These are phyloP conservation scores for Neonectria magnoliae DNA, from an alignment of 2,329 filamentous ascomycete species.

Conservation along the genomic window DNA sequence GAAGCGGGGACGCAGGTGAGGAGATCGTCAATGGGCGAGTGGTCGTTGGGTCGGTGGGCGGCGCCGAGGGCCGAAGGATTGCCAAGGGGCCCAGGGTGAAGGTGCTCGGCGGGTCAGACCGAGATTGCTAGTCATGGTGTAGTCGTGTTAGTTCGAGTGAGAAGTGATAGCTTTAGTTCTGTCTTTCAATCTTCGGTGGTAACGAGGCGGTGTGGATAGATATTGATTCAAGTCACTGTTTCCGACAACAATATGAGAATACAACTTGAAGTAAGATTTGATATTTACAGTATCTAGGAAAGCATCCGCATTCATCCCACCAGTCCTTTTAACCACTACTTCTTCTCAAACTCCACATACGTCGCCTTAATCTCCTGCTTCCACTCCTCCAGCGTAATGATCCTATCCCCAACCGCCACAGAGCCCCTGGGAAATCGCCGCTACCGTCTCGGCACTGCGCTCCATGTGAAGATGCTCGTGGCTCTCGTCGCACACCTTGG, in stretches of 20 bases:
- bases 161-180: not conserved
- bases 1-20: not conserved
- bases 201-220: not conserved
- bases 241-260: not conserved
- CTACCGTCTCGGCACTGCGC: constrained; percentile 9
- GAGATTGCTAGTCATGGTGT: not conserved
- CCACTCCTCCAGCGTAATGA: constrained; percentile 22
- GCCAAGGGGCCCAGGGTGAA: not conserved
- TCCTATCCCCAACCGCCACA: constrained; percentile 9
- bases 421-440: constrained; percentile 16
- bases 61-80: constrained; percentile 1
- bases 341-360: constrained; percentile 7
- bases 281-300: not conserved
- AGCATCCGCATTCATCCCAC: not conserved
- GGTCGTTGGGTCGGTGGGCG: not conserved
- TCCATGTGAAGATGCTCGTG: constrained; percentile 6
- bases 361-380: constrained; percentile 19
- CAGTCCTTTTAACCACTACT: not conserved
- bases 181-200: not conserved
- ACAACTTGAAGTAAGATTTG: too few relatives aligned
- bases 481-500: not conserved
- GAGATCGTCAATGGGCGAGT: not conserved
- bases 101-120: not conserved
- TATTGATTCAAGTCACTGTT: not conserved
- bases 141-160: not conserved